Conservation (phyloP, 352 stramenopile genomes). For the Thalassiosira gravida region DNA sequence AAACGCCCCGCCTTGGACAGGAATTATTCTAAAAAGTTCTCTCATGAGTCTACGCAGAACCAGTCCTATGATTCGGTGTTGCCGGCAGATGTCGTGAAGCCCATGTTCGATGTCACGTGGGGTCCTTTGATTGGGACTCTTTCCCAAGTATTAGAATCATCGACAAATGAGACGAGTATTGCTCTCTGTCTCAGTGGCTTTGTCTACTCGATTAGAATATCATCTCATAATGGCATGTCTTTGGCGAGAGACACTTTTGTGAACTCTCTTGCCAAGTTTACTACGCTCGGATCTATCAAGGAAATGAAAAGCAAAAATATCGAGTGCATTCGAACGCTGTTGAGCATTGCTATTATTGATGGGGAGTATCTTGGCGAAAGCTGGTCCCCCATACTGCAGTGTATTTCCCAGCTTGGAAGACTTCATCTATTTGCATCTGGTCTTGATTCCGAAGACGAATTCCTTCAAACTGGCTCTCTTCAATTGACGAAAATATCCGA, state of each 20-base stretch:
- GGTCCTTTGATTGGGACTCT: conserved; percentile 94
- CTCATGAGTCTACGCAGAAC: conserved; percentile 25
- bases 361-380: conserved; percentile 95
- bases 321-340: conserved; percentile 94
- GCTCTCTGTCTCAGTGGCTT: conserved; percentile 94
- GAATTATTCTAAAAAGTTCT: conserved; percentile 23
- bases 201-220: conserved; percentile 92
- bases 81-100: conserved; percentile 84
- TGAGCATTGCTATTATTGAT: conserved; percentile 96
- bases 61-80: conserved; percentile 64
- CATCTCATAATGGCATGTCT: conserved; percentile 89
- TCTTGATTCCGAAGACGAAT: conserved; percentile 88
- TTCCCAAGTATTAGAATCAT: conserved; percentile 95
- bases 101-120: conserved; percentile 99
- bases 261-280: conserved; percentile 95
- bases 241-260: conserved; percentile 94
- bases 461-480: conserved; percentile 77
- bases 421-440: conserved; percentile 94
- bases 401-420: conserved; percentile 95
- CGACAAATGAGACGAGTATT: conserved; percentile 91
- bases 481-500: conserved; percentile 59
- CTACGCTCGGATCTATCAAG: conserved; percentile 91
- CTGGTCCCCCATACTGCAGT: conserved; percentile 94
- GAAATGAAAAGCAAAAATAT: conserved; percentile 97
- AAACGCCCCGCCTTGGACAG: conserved; percentile 53